Evolutionary conservation across 2,329 filamentous ascomycete species (phyloP).

Genomic region (Cercospora sp.): DNA sequence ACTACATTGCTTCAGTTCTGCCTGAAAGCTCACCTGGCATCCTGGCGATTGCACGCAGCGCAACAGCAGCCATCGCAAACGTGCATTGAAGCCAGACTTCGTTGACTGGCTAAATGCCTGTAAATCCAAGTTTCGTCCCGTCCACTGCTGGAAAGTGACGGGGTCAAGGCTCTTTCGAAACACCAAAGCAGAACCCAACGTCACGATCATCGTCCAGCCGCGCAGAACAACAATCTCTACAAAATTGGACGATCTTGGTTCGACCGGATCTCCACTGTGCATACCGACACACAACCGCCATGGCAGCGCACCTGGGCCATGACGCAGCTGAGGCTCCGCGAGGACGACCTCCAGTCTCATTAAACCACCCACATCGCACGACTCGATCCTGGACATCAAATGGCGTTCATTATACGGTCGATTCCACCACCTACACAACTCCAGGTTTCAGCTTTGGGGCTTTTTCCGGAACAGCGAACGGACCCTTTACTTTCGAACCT

Average conservation of each 20-base stretch:
- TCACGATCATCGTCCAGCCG: constrained; percentile 8
- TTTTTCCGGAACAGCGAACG: constrained; percentile 26
- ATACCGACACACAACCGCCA: constrained; percentile 7
- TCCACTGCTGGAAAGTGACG: constrained; percentile 2
- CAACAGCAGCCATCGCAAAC: neutral
- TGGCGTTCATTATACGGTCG: constrained; percentile 33
- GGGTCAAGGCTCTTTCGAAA: constrained; percentile 4
- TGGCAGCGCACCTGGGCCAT: constrained; percentile 16
- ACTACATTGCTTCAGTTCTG: neutral
- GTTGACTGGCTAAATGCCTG: constrained; percentile 2
- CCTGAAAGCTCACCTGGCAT: constrained; percentile 2
- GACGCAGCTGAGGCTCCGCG: constrained; percentile 18
- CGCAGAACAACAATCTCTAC: neutral
- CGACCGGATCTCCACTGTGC: neutral
- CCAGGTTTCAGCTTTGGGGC: constrained; percentile 33
- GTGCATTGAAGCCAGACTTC: neutral
- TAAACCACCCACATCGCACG: constrained; percentile 19
- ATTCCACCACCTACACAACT: constrained; percentile 31
- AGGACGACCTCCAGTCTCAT: constrained; percentile 17
- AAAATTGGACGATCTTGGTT: constrained; percentile 14
- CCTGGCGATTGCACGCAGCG: neutral
- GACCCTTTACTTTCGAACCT: constrained; percentile 22
- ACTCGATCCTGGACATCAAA: constrained; percentile 33
- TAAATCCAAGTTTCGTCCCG: constrained; percentile 10
- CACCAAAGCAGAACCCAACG: constrained; percentile 7